These are phyloP conservation scores for Anthracocystis walkeri DNA, from an alignment of 1,284 basidiomycete genomes.

Conservation along the genomic window DNA sequence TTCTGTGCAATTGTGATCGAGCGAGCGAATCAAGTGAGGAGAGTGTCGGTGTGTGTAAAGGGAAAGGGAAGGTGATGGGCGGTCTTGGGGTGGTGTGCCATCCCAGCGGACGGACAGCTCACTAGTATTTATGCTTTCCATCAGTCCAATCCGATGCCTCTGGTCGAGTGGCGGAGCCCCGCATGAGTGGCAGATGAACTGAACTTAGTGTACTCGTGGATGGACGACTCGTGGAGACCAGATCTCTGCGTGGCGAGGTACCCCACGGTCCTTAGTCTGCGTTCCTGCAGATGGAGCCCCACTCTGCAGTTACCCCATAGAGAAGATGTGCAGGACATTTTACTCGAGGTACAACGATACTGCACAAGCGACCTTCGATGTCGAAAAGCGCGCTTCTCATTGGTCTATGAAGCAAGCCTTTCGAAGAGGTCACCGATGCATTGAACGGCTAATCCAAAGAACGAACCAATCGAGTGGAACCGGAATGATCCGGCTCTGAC, in stretches of 20 bases:
- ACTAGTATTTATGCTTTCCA: too few relatives aligned
- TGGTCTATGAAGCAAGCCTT: background rate
- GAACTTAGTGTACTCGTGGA: too few relatives aligned
- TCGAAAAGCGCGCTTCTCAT: background rate
- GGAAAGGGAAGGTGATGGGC: too few relatives aligned
- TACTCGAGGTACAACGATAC: background rate
- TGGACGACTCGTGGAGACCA: too few relatives aligned
- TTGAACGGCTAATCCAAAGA: background rate
- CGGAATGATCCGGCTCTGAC: slow-evolving; percentile 7
- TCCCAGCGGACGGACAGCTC: too few relatives aligned
- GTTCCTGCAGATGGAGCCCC: slow-evolving; percentile 16
- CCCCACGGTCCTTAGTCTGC: background rate
- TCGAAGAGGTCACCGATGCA: background rate
- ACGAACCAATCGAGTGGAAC: background rate
- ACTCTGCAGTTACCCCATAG: background rate
- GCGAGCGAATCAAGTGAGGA: background rate
- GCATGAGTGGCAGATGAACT: too few relatives aligned
- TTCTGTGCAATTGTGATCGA: background rate
- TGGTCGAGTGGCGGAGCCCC: too few relatives aligned
- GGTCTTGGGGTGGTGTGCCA: too few relatives aligned
- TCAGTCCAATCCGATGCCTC: too few relatives aligned
- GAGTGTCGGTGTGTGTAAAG: too few relatives aligned
- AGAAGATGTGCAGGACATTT: background rate
- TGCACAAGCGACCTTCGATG: background rate
- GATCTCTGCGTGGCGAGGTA: background rate